A percentile compares a stretch with the other conserved stretches of the same genome.
phyloP scores from a whole-genome alignment of 352 stramenopile species.

The Phytophthora agathidicida region DNA sequence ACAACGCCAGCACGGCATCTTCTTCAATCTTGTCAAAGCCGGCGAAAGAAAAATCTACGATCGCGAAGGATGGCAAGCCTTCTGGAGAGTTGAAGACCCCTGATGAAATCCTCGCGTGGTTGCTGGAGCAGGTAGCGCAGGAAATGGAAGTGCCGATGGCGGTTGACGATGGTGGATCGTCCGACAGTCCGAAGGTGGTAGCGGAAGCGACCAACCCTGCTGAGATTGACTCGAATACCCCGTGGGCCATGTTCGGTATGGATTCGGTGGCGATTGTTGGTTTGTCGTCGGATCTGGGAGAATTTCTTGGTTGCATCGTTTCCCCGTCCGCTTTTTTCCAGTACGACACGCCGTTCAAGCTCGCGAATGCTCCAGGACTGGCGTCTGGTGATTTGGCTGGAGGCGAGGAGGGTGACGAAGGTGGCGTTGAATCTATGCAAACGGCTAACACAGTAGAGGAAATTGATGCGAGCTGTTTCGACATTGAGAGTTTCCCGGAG shows the following conservation, averaged over 20 bases:
- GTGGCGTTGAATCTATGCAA: slow-evolving; percentile 13
- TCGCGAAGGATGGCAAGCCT: slow-evolving; percentile 17
- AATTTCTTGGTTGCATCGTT: slow-evolving; percentile 74
- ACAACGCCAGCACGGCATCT: slow-evolving; percentile 4
- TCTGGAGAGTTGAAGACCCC: slow-evolving; percentile 57
- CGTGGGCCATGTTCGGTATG: slow-evolving; percentile 68
- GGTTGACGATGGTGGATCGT: slow-evolving; percentile 7
- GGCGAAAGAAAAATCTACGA: slow-evolving; percentile 8
- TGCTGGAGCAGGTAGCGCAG: slow-evolving; percentile 66
- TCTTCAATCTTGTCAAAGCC: slow-evolving; percentile 17
- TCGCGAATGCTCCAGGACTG: slow-evolving; percentile 61
- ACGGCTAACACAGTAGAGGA: slow-evolving; percentile 56
- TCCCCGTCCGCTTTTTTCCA: slow-evolving; percentile 75
- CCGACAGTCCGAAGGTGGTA: slow-evolving; percentile 6
- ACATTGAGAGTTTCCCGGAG: slow-evolving; percentile 72
- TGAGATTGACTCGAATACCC: slow-evolving; percentile 58
- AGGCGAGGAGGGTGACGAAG: slow-evolving; percentile 36
- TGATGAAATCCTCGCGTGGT: slow-evolving; percentile 76
- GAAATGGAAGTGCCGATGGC: slow-evolving; percentile 38
- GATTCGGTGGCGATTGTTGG: slow-evolving; percentile 76
- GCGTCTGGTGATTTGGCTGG: slow-evolving; percentile 63
- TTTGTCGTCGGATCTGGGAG: slow-evolving; percentile 64
- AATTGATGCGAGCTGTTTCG: slow-evolving; percentile 70
- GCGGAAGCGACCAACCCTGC: slow-evolving; percentile 19
- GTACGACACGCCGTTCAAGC: slow-evolving; percentile 66